Percentiles rank a stretch among this genome's conserved stretches.
phyloP scores from a whole-genome alignment of 2,329 filamentous ascomycete genomes.

The Bipolaris oryzae region DNA sequence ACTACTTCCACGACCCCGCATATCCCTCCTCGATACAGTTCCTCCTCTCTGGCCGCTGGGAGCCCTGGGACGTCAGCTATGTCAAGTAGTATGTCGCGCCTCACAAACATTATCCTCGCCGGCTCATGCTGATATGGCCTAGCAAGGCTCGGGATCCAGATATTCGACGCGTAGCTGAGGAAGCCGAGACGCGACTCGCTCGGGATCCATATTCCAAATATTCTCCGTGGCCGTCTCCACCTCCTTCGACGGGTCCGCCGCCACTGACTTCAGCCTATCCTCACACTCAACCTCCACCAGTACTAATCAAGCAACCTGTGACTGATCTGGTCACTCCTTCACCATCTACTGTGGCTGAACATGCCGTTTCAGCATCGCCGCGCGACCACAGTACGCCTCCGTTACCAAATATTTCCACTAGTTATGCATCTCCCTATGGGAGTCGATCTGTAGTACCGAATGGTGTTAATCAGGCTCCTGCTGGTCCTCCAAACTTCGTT shows the following conservation, averaged over 20 bases:
- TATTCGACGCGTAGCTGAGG: constrained; percentile 36
- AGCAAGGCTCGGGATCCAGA: constrained; percentile 39
- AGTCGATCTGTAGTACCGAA: constrained; percentile 1
- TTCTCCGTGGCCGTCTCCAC: constrained; percentile 27
- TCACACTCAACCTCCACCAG: constrained; percentile 8
- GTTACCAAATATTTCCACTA: background rate
- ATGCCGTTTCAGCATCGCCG: constrained; percentile 5
- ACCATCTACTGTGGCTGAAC: constrained; percentile 9
- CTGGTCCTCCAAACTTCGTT: background rate
- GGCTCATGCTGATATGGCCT: constrained; percentile 12
- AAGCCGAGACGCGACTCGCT: constrained; percentile 32
- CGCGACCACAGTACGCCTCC: constrained; percentile 6
- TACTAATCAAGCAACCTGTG: background rate
- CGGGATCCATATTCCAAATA: constrained; percentile 28
- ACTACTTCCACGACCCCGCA: constrained; percentile 40
- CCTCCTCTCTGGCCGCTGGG: constrained; percentile 37
- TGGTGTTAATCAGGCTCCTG: background rate
- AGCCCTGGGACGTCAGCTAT: constrained; percentile 41
- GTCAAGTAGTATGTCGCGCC: constrained; percentile 33
- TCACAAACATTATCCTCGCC: background rate
- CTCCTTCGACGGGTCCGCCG: constrained; percentile 16
- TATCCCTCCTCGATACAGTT: constrained; percentile 41
- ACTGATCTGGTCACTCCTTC: constrained; percentile 12
- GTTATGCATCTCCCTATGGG: constrained; percentile 22
- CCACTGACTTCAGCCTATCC: constrained; percentile 1